Conservation (phyloP, 768 basidiomycete species). For the Leccinum aurantiacum region DNA sequence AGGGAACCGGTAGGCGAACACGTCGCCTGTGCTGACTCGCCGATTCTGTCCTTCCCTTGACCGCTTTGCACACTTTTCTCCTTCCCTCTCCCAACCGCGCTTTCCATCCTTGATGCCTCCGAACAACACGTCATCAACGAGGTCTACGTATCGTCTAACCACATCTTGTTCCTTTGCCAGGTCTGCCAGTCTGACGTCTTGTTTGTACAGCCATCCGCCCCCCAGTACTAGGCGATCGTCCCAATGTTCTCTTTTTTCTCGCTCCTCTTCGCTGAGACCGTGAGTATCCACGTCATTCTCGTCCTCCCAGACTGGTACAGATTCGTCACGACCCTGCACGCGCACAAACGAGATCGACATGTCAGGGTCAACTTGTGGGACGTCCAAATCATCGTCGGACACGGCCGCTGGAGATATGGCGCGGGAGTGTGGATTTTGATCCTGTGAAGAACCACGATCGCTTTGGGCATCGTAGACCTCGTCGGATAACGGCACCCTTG, state of each 20-base stretch:
- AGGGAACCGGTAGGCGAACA: conserved; percentile 26
- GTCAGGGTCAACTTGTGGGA: conserved; percentile 50
- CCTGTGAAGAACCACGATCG: conserved; percentile 53
- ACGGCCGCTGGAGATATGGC: conserved; percentile 43
- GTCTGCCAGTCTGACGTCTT: conserved; percentile 55
- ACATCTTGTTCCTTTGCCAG: conserved; percentile 57
- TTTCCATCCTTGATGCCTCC: conserved; percentile 51
- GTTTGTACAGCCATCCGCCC: conserved; percentile 79
- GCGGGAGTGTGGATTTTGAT: conserved; percentile 38
- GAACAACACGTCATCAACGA: conserved; percentile 81
- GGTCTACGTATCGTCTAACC: conserved; percentile 63
- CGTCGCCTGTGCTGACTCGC: conserved; percentile 31
- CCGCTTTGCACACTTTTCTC: conserved; percentile 46
- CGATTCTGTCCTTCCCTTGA: conserved; percentile 41
- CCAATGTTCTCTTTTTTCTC: conserved; percentile 70
- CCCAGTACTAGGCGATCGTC: conserved; percentile 79
- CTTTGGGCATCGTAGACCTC: conserved; percentile 83
- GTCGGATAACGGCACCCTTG: conserved; percentile 72
- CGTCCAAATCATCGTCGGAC: conserved; percentile 39
- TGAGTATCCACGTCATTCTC: conserved; percentile 48
- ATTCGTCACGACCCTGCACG: conserved; percentile 62
- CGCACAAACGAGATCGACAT: conserved; percentile 67
- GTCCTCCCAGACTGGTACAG: conserved; percentile 82
- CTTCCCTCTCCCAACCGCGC: conserved; percentile 49
- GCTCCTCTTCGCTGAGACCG: conserved; percentile 47